phyloP scores from a whole-genome alignment of 1,284 basidiomycete genomes.

The Ceratobasidium sp. region DNA sequence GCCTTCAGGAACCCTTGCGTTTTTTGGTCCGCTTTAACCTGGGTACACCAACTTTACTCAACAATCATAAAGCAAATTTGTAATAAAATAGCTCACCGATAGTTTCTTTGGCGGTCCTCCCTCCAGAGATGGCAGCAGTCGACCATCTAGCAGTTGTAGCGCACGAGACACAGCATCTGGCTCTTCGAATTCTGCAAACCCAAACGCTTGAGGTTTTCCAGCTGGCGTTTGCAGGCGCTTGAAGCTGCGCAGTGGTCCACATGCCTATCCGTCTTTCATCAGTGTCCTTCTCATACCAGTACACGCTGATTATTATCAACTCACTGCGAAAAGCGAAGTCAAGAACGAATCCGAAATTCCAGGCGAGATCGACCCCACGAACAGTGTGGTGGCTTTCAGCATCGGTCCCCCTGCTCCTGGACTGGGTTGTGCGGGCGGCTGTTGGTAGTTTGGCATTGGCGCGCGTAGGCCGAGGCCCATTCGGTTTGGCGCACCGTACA shows the following conservation, averaged over 20 bases:
- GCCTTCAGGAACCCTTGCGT: constrained; percentile 88
- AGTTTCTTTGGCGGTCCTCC: constrained; percentile 89
- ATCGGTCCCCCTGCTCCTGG: constrained; percentile 64
- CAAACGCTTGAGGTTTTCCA: constrained; percentile 94
- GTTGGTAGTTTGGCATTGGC: constrained; percentile 77
- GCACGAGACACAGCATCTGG: constrained; percentile 90
- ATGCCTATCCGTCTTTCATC: constrained; percentile 70
- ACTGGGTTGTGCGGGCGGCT: constrained; percentile 88
- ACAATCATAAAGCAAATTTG: constrained; percentile 24
- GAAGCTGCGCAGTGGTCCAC: constrained; percentile 88
- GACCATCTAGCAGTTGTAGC: constrained; percentile 82
- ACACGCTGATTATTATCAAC: constrained; percentile 55
- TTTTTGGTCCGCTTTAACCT: constrained; percentile 96
- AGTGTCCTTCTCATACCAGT: constrained; percentile 30
- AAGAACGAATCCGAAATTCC: constrained; percentile 88
- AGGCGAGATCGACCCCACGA: constrained; percentile 95
- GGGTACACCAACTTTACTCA: constrained; percentile 49
- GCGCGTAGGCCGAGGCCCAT: constrained; percentile 87
- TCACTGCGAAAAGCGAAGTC: constrained; percentile 81
- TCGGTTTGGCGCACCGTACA: constrained; percentile 78
- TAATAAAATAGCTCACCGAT: constrained; percentile 70
- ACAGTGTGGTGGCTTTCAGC: constrained; percentile 62
- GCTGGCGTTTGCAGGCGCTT: constrained; percentile 91
- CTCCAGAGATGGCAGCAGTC: constrained; percentile 89
- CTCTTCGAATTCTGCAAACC: constrained; percentile 93